Evolutionary conservation across 495 filamentous ascomycete species (phyloP).

Genomic region (Aspergillus ostianus): DNA sequence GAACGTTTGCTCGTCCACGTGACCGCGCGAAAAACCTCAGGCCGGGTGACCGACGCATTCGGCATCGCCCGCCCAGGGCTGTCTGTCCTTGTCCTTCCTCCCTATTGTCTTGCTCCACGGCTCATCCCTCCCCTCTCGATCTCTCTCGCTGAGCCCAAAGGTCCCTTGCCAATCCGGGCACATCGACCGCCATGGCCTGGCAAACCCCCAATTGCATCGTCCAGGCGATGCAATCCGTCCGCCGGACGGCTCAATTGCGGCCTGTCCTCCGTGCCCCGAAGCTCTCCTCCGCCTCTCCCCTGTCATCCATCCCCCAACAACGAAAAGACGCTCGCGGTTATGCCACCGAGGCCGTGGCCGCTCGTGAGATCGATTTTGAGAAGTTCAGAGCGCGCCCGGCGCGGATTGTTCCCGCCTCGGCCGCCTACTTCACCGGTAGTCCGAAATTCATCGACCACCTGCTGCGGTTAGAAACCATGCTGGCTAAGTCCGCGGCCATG

Average conservation of each 20-base stretch:
- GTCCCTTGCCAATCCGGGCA: not conserved
- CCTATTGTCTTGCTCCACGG: not conserved
- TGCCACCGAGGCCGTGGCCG: slow-evolving; percentile 27
- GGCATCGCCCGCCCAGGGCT: not conserved
- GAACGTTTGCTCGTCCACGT: slow-evolving; percentile 32
- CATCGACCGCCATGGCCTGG: slow-evolving; percentile 33
- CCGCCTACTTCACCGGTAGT: slow-evolving; percentile 88
- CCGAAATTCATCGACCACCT: slow-evolving; percentile 84
- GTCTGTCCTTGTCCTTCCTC: not conserved
- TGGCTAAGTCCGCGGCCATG: slow-evolving; percentile 66
- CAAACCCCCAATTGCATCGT: slow-evolving; percentile 37
- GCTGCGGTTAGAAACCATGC: slow-evolving; percentile 66
- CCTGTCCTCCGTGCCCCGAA: slow-evolving; percentile 19
- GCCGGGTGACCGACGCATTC: not conserved
- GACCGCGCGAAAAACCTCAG: slow-evolving; percentile 30
- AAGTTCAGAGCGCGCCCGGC: slow-evolving; percentile 39
- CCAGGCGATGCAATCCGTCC: slow-evolving; percentile 40
- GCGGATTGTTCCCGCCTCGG: slow-evolving; percentile 78
- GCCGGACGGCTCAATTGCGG: slow-evolving; percentile 22
- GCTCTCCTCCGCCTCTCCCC: slow-evolving; percentile 13
- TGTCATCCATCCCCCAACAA: slow-evolving; percentile 13
- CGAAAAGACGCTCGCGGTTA: slow-evolving; percentile 27
- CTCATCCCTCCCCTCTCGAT: not conserved
- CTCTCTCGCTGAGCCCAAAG: not conserved
- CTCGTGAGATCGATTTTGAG: slow-evolving; percentile 42